Conservation (phyloP, 2,329 filamentous ascomycete species). For the Monosporascus sp. region DNA sequence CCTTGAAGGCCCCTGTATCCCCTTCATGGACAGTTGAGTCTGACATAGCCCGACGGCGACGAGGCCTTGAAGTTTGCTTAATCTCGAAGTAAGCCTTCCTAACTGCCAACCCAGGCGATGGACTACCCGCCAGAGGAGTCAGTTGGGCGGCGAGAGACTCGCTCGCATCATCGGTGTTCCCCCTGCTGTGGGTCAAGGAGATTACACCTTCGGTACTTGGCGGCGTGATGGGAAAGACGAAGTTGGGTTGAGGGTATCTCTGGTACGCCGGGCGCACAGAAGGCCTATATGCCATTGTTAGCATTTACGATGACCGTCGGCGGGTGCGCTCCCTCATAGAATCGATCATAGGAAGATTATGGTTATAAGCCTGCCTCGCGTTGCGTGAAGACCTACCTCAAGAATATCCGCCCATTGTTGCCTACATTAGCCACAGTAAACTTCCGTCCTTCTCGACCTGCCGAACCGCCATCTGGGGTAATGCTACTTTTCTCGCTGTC, state of each 20-base stretch:
- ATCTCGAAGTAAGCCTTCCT: conserved; percentile 29
- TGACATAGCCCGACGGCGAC: conserved; percentile 62
- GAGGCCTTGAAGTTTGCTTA: conserved; percentile 19
- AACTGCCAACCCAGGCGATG: conserved; percentile 24
- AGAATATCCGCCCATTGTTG: conserved; percentile 75
- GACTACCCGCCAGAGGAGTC: conserved; percentile 29
- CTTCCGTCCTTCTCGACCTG: conserved; percentile 61
- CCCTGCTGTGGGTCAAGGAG: conserved; percentile 28
- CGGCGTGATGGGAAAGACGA: conserved; percentile 56
- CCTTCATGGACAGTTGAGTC: conserved; percentile 67
- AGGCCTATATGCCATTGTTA: conserved; percentile 39
- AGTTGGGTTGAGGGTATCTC: conserved; percentile 55
- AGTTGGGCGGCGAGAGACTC: conserved; percentile 34
- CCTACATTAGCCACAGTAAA: conserved; percentile 79
- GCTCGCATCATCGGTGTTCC: conserved; percentile 24
- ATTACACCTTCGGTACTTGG: conserved; percentile 55
- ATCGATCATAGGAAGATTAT: no score
- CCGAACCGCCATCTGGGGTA: conserved; percentile 55
- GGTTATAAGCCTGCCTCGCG: neutral
- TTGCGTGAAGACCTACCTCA: conserved; percentile 55
- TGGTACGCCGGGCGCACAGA: conserved; percentile 57
- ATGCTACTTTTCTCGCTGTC: conserved; percentile 53
- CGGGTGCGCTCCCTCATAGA: no score
- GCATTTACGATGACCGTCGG: conserved; percentile 1
- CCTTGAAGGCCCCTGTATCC: conserved; percentile 67